A percentile compares a stretch with the other conserved stretches of the same genome.
Evolutionary conservation across 306 rosid genomes (phyloP).

Genomic region (Lagenaria siceraria): DNA sequence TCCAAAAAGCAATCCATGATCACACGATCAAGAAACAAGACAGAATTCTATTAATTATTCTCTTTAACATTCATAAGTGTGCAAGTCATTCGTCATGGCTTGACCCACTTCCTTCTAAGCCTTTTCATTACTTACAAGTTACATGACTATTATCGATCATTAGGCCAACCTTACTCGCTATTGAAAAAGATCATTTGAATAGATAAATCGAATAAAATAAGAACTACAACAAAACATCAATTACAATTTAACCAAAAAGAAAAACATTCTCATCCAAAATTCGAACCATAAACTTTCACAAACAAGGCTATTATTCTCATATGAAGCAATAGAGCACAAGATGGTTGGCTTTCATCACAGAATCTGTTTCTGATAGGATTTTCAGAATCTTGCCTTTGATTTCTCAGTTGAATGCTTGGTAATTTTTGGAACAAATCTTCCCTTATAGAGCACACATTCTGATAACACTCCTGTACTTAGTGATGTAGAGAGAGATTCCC

Average conservation of each 20-base stretch:
- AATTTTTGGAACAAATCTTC: background rate
- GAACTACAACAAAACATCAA: background rate
- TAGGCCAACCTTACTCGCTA: too few species aligned
- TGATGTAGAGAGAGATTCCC: background rate
- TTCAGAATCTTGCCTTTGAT: background rate
- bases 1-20: too few species aligned
- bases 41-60: too few species aligned
- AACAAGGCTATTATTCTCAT: background rate
- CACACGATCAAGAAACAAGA: too few species aligned
- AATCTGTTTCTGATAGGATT: background rate
- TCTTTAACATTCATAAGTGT: too few species aligned
- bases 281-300: background rate
- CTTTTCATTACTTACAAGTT: too few species aligned
- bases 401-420: background rate
- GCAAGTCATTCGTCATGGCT: too few species aligned
- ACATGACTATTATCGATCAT: too few species aligned
- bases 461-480: background rate
- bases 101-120: too few species aligned
- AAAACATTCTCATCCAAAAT: background rate
- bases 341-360: background rate
- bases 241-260: background rate
- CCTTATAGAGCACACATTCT: background rate
- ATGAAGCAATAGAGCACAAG: background rate
- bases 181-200: too few species aligned
- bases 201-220: background rate